Conservation (phyloP, 306 rosid species). For the Clitoria ternatea region DNA sequence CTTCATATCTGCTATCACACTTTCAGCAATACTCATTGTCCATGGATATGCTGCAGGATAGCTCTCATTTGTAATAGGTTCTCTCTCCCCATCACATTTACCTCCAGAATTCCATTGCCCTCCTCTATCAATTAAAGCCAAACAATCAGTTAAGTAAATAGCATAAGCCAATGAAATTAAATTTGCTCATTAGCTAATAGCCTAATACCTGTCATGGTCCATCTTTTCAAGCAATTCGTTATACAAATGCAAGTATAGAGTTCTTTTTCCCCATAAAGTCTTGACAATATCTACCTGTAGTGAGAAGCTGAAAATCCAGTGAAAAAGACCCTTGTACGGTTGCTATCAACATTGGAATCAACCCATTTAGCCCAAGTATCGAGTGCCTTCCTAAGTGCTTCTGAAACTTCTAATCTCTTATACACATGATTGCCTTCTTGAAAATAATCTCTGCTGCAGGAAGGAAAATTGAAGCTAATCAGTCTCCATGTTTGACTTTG, state of each 20-base stretch:
- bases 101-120: constrained; percentile 40
- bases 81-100: constrained; percentile 31
- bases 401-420: constrained; percentile 23
- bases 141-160: not conserved
- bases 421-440: constrained; percentile 35
- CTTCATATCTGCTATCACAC: constrained; percentile 32
- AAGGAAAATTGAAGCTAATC: not conserved
- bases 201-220: too few species aligned
- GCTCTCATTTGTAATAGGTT: constrained; percentile 28
- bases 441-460: constrained; percentile 33
- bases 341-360: constrained; percentile 30
- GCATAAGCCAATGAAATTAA: too few species aligned
- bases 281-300: constrained; percentile 32
- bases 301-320: constrained; percentile 45
- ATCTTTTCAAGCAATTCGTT: not conserved
- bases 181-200: too few species aligned
- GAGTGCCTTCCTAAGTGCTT: constrained; percentile 33
- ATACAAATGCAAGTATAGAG: not conserved
- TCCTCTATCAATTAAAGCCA: constrained; percentile 14
- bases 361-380: constrained; percentile 39
- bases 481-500: not conserved
- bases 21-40: constrained; percentile 32
- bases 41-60: constrained; percentile 35
- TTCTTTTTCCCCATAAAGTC: too few species aligned
- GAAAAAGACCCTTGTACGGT: constrained; percentile 30